phyloP scores from a whole-genome alignment of 2,329 filamentous ascomycete genomes.

The Calonectria fujianensis region DNA sequence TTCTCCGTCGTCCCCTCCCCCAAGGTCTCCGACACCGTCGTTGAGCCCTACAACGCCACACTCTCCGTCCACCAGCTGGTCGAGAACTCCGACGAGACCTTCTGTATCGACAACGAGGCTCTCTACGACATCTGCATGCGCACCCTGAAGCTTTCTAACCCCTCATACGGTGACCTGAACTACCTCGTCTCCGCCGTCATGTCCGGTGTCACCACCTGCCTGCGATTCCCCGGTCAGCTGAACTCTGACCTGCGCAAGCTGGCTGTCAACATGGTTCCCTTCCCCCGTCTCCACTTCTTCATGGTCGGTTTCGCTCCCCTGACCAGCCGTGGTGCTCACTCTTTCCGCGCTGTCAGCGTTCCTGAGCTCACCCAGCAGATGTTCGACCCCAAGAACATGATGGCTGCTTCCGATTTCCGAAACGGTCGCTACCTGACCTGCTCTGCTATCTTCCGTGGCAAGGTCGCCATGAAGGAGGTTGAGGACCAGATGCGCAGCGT shows the following conservation, averaged over 20 bases:
- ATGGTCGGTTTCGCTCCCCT: slow-evolving; percentile 99
- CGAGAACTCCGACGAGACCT: slow-evolving; percentile 99
- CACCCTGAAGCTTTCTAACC: slow-evolving; percentile 98
- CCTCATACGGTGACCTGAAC: slow-evolving; percentile 99
- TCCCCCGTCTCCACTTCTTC: slow-evolving; percentile 99
- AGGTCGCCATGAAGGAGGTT: slow-evolving; percentile 99
- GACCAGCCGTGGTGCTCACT: slow-evolving; percentile 88
- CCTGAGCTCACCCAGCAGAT: slow-evolving; percentile 99
- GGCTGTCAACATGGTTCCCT: slow-evolving; percentile 99
- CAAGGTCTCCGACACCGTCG: slow-evolving; percentile 99
- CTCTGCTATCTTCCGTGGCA: slow-evolving; percentile 99
- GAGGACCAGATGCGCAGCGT: slow-evolving; percentile 99
- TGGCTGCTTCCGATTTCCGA: slow-evolving; percentile 99
- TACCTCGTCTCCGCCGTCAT: slow-evolving; percentile 99
- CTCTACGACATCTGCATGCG: slow-evolving; percentile 99
- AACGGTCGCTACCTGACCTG: slow-evolving; percentile 99
- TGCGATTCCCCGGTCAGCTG: slow-evolving; percentile 99
- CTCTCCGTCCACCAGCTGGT: slow-evolving; percentile 99
- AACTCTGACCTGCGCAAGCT: slow-evolving; percentile 99
- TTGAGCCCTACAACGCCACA: slow-evolving; percentile 99
- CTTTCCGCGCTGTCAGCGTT: slow-evolving; percentile 98
- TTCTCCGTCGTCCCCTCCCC: slow-evolving; percentile 99
- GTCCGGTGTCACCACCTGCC: slow-evolving; percentile 98
- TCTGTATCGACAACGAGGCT: slow-evolving; percentile 99
- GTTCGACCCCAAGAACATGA: slow-evolving; percentile 99